Conservation (phyloP, 768 basidiomycete genomes). For the Candolleomyces efflorescens region DNA sequence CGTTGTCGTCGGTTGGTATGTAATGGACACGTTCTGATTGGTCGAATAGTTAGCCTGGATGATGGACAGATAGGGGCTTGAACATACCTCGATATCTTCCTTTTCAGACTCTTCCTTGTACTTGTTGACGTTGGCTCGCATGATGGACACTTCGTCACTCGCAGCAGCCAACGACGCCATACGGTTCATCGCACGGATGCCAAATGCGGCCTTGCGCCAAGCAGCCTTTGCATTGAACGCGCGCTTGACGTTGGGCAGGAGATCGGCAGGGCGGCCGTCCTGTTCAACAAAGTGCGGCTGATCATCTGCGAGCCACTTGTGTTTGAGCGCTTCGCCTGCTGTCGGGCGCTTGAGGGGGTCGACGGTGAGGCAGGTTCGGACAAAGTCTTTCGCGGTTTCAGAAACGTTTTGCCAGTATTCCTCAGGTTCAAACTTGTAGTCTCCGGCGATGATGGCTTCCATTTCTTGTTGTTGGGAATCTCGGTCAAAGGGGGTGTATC, state of each 20-base stretch:
- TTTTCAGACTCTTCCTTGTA: constrained; percentile 81
- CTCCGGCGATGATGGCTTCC: constrained; percentile 91
- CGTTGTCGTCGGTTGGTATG: constrained; percentile 7
- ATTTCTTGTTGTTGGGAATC: constrained; percentile 87
- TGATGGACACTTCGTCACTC: constrained; percentile 39
- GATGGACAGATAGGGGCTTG: neutral
- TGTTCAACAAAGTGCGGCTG: constrained; percentile 66
- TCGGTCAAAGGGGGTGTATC: constrained; percentile 96
- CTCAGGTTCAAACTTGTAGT: constrained; percentile 78
- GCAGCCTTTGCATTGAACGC: constrained; percentile 85
- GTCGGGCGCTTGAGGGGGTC: constrained; percentile 82
- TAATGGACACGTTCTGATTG: constrained; percentile 13
- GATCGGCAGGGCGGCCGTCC: constrained; percentile 62
- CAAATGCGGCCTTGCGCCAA: constrained; percentile 84
- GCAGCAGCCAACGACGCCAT: constrained; percentile 60
- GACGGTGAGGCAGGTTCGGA: constrained; percentile 75
- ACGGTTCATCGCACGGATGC: constrained; percentile 81
- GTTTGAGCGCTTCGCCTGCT: constrained; percentile 65
- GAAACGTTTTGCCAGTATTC: constrained; percentile 91
- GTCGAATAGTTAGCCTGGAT: neutral
- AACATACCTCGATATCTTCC: constrained; percentile 14
- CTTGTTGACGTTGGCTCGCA: constrained; percentile 56
- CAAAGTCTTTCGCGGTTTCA: constrained; percentile 78
- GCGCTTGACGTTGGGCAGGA: constrained; percentile 86
- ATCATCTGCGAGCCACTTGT: constrained; percentile 75